Evolutionary conservation across 2,329 filamentous ascomycete species (phyloP).

Genomic region (Neopestalotiopsis sp.): DNA sequence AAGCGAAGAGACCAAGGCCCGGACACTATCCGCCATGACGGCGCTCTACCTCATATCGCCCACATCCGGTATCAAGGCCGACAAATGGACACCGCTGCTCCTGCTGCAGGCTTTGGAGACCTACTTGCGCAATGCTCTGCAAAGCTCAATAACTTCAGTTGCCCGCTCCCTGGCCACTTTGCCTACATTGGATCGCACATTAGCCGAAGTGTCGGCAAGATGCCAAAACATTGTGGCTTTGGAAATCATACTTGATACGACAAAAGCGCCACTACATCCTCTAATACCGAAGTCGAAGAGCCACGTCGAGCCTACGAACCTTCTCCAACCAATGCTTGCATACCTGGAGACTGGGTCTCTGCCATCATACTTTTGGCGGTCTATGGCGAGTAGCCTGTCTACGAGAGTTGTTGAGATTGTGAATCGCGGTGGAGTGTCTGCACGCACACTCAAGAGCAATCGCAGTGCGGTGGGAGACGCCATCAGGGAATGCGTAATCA

Average conservation of each 20-base stretch:
- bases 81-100: slow-evolving; percentile 68
- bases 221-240: slow-evolving; percentile 93
- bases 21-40: slow-evolving; percentile 74
- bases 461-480: slow-evolving; percentile 76
- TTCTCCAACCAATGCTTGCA: slow-evolving; percentile 75
- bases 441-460: slow-evolving; percentile 79
- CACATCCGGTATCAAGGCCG: slow-evolving; percentile 54
- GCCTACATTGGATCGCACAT: slow-evolving; percentile 79
- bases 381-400: slow-evolving; percentile 78
- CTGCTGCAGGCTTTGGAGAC: slow-evolving; percentile 79
- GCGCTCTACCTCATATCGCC: slow-evolving; percentile 85
- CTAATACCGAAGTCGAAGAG: slow-evolving; percentile 50
- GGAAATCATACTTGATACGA: slow-evolving; percentile 74
- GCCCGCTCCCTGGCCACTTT: slow-evolving; percentile 78
- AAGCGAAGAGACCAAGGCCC: slow-evolving; percentile 75
- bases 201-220: slow-evolving; percentile 79
- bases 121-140: slow-evolving; percentile 81
- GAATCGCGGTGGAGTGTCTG: slow-evolving; percentile 80
- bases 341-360: slow-evolving; percentile 88
- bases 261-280: slow-evolving; percentile 72
- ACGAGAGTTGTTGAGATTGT: slow-evolving; percentile 84
- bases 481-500: slow-evolving; percentile 81
- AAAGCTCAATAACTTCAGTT: slow-evolving; percentile 77
- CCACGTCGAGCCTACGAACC: slow-evolving; percentile 45
- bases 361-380: slow-evolving; percentile 92